Base-by-base conservation (phyloP, 129 eudicot species). In the Heracleum sosnowskyi region DNA sequence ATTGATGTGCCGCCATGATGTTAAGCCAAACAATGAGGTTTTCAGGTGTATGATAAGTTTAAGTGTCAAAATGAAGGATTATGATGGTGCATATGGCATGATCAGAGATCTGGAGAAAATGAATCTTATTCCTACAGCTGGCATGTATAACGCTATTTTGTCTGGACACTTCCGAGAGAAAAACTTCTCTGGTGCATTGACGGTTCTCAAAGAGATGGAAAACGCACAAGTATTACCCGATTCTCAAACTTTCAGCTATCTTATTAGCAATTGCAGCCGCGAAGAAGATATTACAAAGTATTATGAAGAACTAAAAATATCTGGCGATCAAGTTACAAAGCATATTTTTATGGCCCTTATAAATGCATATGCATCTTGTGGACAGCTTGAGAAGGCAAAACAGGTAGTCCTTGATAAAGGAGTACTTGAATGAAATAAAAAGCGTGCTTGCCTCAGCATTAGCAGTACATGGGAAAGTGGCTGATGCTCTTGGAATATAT, bases 351-450 rank as follows among this genome's bases (percentile, higher is more conserved):
- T 88, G 93, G 96, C 97, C 71, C 91, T 89, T 76, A 86, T 94
- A 85, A 89, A 94, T 84, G 97, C 92, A 64, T 94, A 91, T 83
- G 96, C 96, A 71, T 77, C 93, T 73, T 91, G 87, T 87, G 98
- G 98, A 76, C 82, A 84, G 68, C 86, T 88, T 80, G 88, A 91
- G 77, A 89, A 88, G 75, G 98, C 98, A 70, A 90, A 88, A 81
- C 83, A 94, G 92, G 93, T 94, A 74, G 74, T 88, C 63, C 82
- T 66, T 73, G 92, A 88, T 78, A 46, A 81, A 63, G 76, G 78
- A 46, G 62, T 91, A 77, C 89, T 73, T 81, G 64, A 91, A 79
- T 86, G 97, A 91, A 87, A 80, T 91, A 16, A 90, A 83, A 88
- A 91, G 92, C 42, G 96, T 75, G 78, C 97, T 95, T 37, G 86